These are phyloP conservation scores for Plenodomus biglobosus DNA, from an alignment of 2,329 filamentous ascomycete species.

Conservation along the genomic window DNA sequence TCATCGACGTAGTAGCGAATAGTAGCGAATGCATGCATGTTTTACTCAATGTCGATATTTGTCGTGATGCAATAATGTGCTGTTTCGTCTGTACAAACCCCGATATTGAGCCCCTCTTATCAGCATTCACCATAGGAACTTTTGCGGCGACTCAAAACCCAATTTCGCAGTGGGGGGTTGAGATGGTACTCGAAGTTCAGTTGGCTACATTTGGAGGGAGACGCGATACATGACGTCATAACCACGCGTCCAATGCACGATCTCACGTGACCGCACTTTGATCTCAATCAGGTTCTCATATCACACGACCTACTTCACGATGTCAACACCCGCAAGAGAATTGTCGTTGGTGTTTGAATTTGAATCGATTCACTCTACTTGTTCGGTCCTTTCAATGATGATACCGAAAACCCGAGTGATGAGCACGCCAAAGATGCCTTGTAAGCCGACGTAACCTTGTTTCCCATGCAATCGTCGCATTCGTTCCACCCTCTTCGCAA, in stretches of 20 bases:
- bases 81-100: too few relatives aligned
- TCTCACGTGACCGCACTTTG: conserved; percentile 20
- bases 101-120: too few relatives aligned
- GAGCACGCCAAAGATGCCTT: conserved; percentile 29
- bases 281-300: neutral
- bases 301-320: neutral
- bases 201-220: neutral
- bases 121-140: too few relatives aligned
- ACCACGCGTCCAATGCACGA: neutral
- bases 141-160: too few relatives aligned
- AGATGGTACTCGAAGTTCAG: neutral
- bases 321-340: neutral
- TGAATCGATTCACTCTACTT: conserved; percentile 43
- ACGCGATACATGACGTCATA: conserved; percentile 3
- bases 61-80: too few relatives aligned
- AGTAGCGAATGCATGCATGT: conserved; percentile 2
- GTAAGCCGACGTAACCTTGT: conserved; percentile 26
- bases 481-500: conserved; percentile 22
- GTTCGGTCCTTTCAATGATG: conserved; percentile 27
- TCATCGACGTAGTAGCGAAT: conserved; percentile 1
- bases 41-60: neutral
- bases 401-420: conserved; percentile 25
- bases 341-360: conserved; percentile 21
- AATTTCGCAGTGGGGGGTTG: too few relatives aligned
- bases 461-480: conserved; percentile 36